Evolutionary conservation across 495 filamentous ascomycete species (phyloP), one percentile per base, ranked within the genome.

Genomic region (Penicillium roqueforti): DNA sequence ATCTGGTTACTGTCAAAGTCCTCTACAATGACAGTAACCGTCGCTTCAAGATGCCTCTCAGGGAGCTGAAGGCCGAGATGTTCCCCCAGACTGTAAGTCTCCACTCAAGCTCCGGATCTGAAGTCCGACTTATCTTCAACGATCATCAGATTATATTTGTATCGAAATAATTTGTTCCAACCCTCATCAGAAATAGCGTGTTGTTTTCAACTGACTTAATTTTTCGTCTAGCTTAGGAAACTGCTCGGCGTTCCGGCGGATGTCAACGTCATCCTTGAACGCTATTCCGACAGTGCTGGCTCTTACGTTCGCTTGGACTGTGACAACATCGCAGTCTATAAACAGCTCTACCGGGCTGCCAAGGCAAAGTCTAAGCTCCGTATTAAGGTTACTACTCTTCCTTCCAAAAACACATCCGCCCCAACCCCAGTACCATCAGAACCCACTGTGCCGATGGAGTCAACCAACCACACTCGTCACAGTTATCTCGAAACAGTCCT

Each of bases 281-380:
- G 93, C 41, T 99, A 91, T 73, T 97, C 95, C 51, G 93, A 99
- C 68, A 96, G 91, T 64, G 90, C 91, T 55, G 84, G 78, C 25
- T 77, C 84, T 58, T 97, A 86, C 71, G 78, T 97, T 56, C 77
- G 76, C 8, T 83, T 99, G 38, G 88, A 97, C 70, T 76, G 81
- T 44, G 75, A 77, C 64, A 95, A 97, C 59, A 69, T 78, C 1
- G 77, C 86, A 22, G 88, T 96, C 49, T 97, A 96, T 82, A 99
- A 97, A 75, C 92, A 96, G 70, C 85, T 99, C 36, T 91, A 91
- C 68, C 88, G 93, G 58, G 93, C 93, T 65, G 93, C 95, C 55
- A 99, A 97, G 74, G 93, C 93, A 16, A 99, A 99, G 80, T 84
- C 91, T 51, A 99, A 97, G 85, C 85, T 99, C 55, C 89, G 92